Base-by-base conservation (phyloP, 768 basidiomycete species). In the Strobilomyces echinocephalus region DNA sequence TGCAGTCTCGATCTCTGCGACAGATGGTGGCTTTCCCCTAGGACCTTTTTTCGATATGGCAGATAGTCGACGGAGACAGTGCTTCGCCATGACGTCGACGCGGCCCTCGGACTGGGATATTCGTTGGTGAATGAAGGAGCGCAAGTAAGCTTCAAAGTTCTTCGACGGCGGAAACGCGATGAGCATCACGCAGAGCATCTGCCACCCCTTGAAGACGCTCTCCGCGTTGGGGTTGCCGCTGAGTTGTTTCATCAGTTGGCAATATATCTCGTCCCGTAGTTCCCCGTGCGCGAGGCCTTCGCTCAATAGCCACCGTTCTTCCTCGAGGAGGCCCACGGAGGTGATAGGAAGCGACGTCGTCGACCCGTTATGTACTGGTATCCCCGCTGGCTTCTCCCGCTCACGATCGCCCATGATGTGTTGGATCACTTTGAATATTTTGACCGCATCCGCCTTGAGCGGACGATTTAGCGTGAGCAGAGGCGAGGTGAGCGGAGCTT, bases 321-420 rank as follows among this genome's bases (percentile, higher is more conserved):
- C 92, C 62, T 94, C 91, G 18, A 94, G 67, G 38, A 88, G 69
- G 10, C 75, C 74, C 30, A 71, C 60, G 39, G 59, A 61, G 2
- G 80, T 81, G 0, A 63, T 78, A 20, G 61, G 58, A 34, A 80
- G 71, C 18, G 78, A 72, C 34, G 67, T 70, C 55, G 74, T 74
- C 8, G 79, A 77, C 8, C 73, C 66, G 49, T 77, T 76, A 53
- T 67, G 61, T 10, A 68, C 59, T 5, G 81, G 81, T 40, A 82
- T 73, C 18, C 74, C 76, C n/a, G 77, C 71, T 4, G 77, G 68
- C 53, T 75, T 79, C 54, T 89, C 88, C 21, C 82, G 82, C 59
- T 92, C 88, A 8, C 91, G 79, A 63, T 97, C 94, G 36, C 92
- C 92, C 93, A 97, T 97, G 42, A 95, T 82, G 51, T 85, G 87